Conservation (phyloP, 2,329 filamentous ascomycete species). For the Neocucurbitaria cava region DNA sequence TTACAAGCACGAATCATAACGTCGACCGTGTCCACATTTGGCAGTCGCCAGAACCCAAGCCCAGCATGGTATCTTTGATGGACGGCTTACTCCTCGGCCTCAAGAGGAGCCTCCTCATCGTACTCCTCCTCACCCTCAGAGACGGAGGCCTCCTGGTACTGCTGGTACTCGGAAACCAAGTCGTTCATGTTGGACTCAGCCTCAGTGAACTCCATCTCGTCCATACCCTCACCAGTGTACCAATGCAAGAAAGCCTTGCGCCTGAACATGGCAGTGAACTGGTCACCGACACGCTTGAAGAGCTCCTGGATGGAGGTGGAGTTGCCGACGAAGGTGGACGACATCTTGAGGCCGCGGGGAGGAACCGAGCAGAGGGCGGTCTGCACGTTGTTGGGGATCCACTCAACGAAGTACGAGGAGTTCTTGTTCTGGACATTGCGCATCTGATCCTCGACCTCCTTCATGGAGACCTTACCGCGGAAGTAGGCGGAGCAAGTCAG, state of each 20-base stretch:
- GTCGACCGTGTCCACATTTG: slow-evolving; percentile 14
- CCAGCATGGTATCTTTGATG: slow-evolving; percentile 22
- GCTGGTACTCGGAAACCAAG: slow-evolving; percentile 98
- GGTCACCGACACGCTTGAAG: slow-evolving; percentile 99
- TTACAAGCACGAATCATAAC: slow-evolving; percentile 34
- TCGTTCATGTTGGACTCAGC: slow-evolving; percentile 99
- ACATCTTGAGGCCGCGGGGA: slow-evolving; percentile 98
- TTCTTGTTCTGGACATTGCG: slow-evolving; percentile 99
- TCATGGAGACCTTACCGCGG: slow-evolving; percentile 99
- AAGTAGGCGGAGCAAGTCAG: slow-evolving; percentile 99
- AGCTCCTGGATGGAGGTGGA: slow-evolving; percentile 99
- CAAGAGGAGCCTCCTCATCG: slow-evolving; percentile 79
- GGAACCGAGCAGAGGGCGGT: slow-evolving; percentile 99
- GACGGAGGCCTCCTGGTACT: slow-evolving; percentile 99
- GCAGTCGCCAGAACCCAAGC: slow-evolving; percentile 24
- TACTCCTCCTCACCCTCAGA: slow-evolving; percentile 98
- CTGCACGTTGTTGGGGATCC: slow-evolving; percentile 99
- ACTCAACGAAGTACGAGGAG: slow-evolving; percentile 99
- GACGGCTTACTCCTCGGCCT: slow-evolving; percentile 67
- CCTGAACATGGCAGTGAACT: slow-evolving; percentile 99
- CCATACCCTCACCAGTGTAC: slow-evolving; percentile 99
- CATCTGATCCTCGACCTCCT: slow-evolving; percentile 99
- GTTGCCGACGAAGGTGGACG: slow-evolving; percentile 98
- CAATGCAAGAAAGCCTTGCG: slow-evolving; percentile 99
- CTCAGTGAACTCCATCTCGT: slow-evolving; percentile 99